Percentiles rank a stretch among this genome's conserved stretches.
phyloP scores from a whole-genome alignment of 257 asterid species.

The Solanum verrucosum region DNA sequence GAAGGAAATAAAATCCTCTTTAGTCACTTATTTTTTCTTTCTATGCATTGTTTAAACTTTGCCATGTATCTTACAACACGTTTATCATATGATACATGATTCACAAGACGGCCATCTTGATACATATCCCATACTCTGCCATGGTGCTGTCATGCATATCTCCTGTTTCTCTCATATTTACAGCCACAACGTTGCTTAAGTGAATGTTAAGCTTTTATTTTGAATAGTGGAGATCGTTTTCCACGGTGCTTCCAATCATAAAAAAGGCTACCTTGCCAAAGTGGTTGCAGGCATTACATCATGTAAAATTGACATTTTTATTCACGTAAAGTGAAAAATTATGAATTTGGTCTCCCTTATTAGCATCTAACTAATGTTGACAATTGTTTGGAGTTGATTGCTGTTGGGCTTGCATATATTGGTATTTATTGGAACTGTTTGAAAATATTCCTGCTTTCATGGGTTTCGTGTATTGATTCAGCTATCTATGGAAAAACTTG shows the following conservation, averaged over 20 bases:
- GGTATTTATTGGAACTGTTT: background rate
- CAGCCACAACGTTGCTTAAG: background rate
- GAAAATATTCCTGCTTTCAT: background rate
- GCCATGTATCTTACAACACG: background rate
- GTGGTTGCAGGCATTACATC: background rate
- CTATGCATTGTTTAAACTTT: background rate
- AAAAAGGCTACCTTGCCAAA: background rate
- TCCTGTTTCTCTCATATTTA: background rate
- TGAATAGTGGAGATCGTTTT: background rate
- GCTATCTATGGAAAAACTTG: background rate
- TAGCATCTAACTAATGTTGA: background rate
- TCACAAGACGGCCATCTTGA: background rate
- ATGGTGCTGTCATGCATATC: background rate
- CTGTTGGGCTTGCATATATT: background rate
- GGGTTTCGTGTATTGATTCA: background rate
- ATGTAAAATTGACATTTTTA: background rate
- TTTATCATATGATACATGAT: background rate
- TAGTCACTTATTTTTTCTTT: background rate
- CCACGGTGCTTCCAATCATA: background rate
- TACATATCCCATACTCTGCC: background rate
- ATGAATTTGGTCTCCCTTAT: background rate
- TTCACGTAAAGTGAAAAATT: background rate
- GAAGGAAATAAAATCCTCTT: background rate
- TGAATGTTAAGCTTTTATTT: background rate
- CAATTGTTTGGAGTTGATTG: background rate